These are phyloP conservation scores for Pythium brachiatum DNA, from an alignment of 352 stramenopile genomes.

Conservation along the genomic window DNA sequence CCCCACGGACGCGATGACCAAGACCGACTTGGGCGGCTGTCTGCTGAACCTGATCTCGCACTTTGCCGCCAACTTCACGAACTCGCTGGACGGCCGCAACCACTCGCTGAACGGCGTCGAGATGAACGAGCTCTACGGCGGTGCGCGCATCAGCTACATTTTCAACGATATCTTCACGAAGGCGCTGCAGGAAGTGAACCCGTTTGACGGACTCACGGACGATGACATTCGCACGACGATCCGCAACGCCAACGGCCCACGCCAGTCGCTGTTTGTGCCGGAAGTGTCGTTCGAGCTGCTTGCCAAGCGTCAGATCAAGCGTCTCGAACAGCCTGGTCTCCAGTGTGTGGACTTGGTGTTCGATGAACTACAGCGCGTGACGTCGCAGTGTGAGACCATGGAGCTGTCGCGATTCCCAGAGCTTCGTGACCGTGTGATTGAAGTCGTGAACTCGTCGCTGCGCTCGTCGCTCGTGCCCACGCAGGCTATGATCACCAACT, in stretches of 20 bases:
- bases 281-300: constrained; percentile 99
- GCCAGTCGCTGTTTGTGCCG: constrained; percentile 97
- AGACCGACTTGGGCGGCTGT: constrained; percentile 90
- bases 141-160: constrained; percentile 97
- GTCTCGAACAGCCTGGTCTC: constrained; percentile 94
- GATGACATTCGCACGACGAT: constrained; percentile 99
- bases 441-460: constrained; percentile 91
- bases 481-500: constrained; percentile 96
- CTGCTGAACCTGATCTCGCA: constrained; percentile 95
- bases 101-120: constrained; percentile 72
- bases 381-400: constrained; percentile 92
- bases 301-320: constrained; percentile 95
- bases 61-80: constrained; percentile 88
- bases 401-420: constrained; percentile 95
- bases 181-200: constrained; percentile 89
- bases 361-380: constrained; percentile 97
- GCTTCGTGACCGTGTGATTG: constrained; percentile 94
- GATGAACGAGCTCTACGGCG: constrained; percentile 94
- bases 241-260: constrained; percentile 97
- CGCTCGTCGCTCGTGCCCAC: constrained; percentile 75
- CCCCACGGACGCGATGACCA: constrained; percentile 84
- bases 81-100: constrained; percentile 87
- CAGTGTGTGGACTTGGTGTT: constrained; percentile 99
- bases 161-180: constrained; percentile 97
- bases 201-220: constrained; percentile 96